phyloP scores from a whole-genome alignment of 768 basidiomycete species.

The Agrocybe praecox region DNA sequence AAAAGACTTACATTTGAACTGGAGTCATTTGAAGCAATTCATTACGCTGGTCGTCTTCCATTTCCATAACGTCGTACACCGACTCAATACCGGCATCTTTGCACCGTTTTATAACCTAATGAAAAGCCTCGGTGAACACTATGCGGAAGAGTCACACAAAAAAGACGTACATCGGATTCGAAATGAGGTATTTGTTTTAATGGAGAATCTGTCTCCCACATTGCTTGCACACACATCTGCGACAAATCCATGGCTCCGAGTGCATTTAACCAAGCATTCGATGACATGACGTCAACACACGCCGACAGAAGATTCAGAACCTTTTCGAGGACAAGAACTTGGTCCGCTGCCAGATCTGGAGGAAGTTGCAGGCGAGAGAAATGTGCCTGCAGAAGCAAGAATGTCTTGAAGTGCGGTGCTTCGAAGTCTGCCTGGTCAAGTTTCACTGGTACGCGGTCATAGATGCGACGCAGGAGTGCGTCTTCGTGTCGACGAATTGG shows the following conservation, averaged over 20 bases:
- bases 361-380: conserved; percentile 93
- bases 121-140: neutral
- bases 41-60: conserved; percentile 91
- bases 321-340: conserved; percentile 84
- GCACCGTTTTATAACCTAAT: conserved; percentile 80
- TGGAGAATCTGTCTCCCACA: conserved; percentile 97
- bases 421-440: conserved; percentile 82
- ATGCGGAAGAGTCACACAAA: neutral
- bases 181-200: conserved; percentile 97
- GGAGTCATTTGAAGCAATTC: conserved; percentile 83
- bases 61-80: conserved; percentile 98
- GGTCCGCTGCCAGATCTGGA: conserved; percentile 92
- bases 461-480: conserved; percentile 79
- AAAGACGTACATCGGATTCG: conserved; percentile 70
- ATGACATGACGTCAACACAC: conserved; percentile 97
- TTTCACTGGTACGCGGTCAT: conserved; percentile 97
- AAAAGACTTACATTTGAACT: conserved; percentile 77
- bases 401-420: conserved; percentile 97
- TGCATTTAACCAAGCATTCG: conserved; percentile 93
- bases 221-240: conserved; percentile 98
- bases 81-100: conserved; percentile 80
- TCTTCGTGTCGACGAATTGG: conserved; percentile 97
- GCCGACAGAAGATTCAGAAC: conserved; percentile 90
- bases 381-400: conserved; percentile 95
- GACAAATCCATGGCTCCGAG: conserved; percentile 96